Percentiles rank a stretch among this genome's conserved stretches.
Conservation (phyloP, 306 rosid genomes). For the Vigna reflexopilosa region DNA sequence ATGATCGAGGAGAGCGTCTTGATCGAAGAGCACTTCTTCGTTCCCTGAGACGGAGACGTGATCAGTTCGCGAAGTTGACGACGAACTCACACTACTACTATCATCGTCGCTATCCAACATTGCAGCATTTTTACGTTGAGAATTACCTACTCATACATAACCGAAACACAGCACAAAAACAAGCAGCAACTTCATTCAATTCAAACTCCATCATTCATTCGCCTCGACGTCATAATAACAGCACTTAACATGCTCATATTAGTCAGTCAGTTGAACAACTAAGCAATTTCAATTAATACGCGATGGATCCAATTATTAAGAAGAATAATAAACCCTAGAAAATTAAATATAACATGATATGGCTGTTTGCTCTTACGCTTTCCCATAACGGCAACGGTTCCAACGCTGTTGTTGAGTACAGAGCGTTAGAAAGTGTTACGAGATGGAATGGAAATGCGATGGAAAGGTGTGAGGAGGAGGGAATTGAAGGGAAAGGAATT, state of each 20-base stretch:
- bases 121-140: constrained; percentile 76
- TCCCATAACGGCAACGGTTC: constrained; percentile 64
- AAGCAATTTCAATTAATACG: not conserved
- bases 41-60: constrained; percentile 56
- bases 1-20: constrained; percentile 77
- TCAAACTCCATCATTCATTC: not conserved
- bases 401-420: not conserved
- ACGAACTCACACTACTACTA: constrained; percentile 83
- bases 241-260: not conserved
- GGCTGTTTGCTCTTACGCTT: constrained; percentile 63
- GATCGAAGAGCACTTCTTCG: constrained; percentile 71
- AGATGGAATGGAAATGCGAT: constrained; percentile 45
- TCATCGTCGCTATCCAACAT: constrained; percentile 73
- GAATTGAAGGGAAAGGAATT: constrained; percentile 52
- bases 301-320: not conserved
- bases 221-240: not conserved
- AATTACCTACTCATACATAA: constrained; percentile 57
- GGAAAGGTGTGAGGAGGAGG: constrained; percentile 18
- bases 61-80: constrained; percentile 78
- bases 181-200: constrained; percentile 12
- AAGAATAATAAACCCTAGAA: not conserved
- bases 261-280: not conserved
- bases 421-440: constrained; percentile 49
- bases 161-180: not conserved
- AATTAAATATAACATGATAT: not conserved